phyloP scores from a whole-genome alignment of 2,329 filamentous ascomycete genomes.

The Claviceps paspali region DNA sequence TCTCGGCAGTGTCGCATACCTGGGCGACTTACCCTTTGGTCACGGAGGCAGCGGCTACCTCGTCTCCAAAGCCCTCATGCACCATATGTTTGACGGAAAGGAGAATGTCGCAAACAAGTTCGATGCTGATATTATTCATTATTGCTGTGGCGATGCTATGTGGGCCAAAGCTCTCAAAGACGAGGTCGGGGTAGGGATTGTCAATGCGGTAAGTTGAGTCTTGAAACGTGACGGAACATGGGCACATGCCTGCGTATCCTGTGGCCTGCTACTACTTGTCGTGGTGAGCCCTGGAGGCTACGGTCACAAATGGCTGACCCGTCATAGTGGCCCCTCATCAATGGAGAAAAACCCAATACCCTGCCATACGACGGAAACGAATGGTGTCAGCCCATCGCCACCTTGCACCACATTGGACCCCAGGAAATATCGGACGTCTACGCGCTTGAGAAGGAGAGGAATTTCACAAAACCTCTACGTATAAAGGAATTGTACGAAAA shows the following conservation, averaged over 20 bases:
- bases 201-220: conserved; percentile 23
- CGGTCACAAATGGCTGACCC: not conserved
- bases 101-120: conserved; percentile 30
- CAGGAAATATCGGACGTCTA: conserved; percentile 35
- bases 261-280: no score
- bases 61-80: conserved; percentile 36
- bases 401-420: conserved; percentile 38
- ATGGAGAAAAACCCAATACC: conserved; percentile 38
- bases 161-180: conserved; percentile 30
- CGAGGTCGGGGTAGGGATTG: conserved; percentile 24
- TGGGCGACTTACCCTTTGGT: conserved; percentile 29
- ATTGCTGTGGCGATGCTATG: conserved; percentile 38
- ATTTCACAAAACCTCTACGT: conserved; percentile 19
- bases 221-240: no score
- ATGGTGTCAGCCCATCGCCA: conserved; percentile 41
- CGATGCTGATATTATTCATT: conserved; percentile 24
- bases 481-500: conserved; percentile 32
- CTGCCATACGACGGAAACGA: conserved; percentile 30
- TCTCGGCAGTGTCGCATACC: conserved; percentile 32
- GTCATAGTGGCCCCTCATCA: conserved; percentile 36
- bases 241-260: no score
- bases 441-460: conserved; percentile 32
- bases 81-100: conserved; percentile 25
- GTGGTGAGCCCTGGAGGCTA: no score
- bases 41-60: conserved; percentile 43